phyloP scores from a whole-genome alignment of 352 stramenopile species.

The Lagenidium giganteum region DNA sequence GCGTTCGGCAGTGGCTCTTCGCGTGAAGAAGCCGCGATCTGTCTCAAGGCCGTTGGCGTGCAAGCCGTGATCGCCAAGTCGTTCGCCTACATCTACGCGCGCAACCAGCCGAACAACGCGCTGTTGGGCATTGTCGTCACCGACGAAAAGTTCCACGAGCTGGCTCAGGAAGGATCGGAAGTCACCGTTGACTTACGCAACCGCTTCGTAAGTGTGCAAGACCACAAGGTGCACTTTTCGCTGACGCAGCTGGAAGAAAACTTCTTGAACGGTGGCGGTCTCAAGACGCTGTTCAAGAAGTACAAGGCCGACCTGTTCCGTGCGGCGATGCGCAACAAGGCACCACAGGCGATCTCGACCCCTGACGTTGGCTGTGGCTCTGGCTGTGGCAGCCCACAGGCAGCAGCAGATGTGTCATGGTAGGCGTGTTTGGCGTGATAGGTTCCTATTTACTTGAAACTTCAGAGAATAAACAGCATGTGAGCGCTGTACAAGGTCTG shows the following conservation, averaged over 20 bases:
- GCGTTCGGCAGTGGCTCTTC: slow-evolving; percentile 77
- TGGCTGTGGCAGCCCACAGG: slow-evolving; percentile 14
- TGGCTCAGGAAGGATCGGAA: slow-evolving; percentile 55
- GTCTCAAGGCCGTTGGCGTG: slow-evolving; percentile 73
- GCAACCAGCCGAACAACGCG: slow-evolving; percentile 83
- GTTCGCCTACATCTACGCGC: slow-evolving; percentile 83
- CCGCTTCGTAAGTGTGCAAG: slow-evolving; percentile 51
- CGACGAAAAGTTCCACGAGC: slow-evolving; percentile 74
- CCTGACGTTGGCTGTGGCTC: slow-evolving; percentile 50
- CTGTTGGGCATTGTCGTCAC: slow-evolving; percentile 78
- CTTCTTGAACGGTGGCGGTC: slow-evolving; percentile 70
- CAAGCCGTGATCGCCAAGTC: slow-evolving; percentile 82
- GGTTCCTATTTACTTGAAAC: no score
- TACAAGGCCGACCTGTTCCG: slow-evolving; percentile 85
- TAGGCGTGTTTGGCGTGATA: no score
- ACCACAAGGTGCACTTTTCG: slow-evolving; percentile 59
- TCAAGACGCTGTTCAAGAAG: slow-evolving; percentile 74
- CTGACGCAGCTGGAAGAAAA: slow-evolving; percentile 77
- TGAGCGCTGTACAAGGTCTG: no score
- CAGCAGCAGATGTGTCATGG: no score
- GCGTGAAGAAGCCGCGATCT: slow-evolving; percentile 74
- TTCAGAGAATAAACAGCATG: no score
- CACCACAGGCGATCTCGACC: slow-evolving; percentile 41
- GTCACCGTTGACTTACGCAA: slow-evolving; percentile 72
- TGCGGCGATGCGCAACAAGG: slow-evolving; percentile 73